Evolutionary conservation across 768 basidiomycete species (phyloP).

Genomic region (Suillus subalutaceus): DNA sequence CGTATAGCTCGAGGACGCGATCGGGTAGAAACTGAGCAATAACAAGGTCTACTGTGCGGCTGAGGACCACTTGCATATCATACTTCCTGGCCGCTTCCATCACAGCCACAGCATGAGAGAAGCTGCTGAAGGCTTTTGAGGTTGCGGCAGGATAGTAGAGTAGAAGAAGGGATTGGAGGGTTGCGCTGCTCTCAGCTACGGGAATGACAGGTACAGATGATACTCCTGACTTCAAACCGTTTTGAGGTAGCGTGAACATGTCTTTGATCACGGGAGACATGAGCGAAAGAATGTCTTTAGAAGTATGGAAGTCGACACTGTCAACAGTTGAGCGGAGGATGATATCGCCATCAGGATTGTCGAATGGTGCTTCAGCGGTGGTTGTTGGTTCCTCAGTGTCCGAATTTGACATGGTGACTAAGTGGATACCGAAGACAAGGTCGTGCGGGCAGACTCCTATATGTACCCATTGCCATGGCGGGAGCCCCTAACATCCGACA

Average conservation of each 20-base stretch:
- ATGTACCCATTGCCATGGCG: no score
- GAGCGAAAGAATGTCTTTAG: conserved; percentile 38
- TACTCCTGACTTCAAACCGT: conserved; percentile 16
- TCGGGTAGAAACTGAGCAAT: conserved; percentile 12
- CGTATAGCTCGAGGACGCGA: conserved; percentile 30
- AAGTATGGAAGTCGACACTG: conserved; percentile 37
- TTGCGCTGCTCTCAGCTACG: conserved; percentile 42
- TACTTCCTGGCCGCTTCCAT: conserved; percentile 25
- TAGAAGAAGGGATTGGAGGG: conserved; percentile 39
- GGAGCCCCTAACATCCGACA: no score
- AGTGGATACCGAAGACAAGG: not conserved
- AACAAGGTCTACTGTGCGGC: conserved; percentile 19
- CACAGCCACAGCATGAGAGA: conserved; percentile 17
- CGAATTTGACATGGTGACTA: not conserved
- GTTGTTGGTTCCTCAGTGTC: not conserved
- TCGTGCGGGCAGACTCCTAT: not conserved
- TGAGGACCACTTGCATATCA: conserved; percentile 26
- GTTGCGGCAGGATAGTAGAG: conserved; percentile 39
- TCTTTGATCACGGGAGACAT: conserved; percentile 39
- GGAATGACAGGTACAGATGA: conserved; percentile 36
- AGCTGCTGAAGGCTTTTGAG: conserved; percentile 5
- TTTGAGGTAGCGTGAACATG: conserved; percentile 22
- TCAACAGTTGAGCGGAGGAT: conserved; percentile 39
- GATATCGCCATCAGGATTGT: conserved; percentile 37
- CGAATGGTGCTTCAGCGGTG: conserved; percentile 27